Base-by-base conservation (phyloP, 208 protist species). In the Trypanosoma vivax region DNA sequence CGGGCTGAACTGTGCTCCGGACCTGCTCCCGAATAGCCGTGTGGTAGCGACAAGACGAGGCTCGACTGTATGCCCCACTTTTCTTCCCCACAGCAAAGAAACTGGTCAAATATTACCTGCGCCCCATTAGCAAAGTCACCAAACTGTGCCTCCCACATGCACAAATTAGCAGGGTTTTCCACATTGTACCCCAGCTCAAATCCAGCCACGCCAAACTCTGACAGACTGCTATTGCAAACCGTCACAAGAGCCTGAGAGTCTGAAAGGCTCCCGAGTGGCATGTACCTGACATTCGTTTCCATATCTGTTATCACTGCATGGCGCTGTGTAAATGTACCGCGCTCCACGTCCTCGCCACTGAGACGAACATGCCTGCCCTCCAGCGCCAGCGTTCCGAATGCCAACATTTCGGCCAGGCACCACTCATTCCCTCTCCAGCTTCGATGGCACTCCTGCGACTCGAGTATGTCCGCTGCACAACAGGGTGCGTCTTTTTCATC, bases 71-170 rank as follows among this genome's bases (percentile, higher is more conserved):
- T 70, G 30, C 91, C 85, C 97, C 98, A 99, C 79, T 99, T 99
- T 62, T 92, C 73, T 82, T 99, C 98, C 24, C 81, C 78, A 60
- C 61, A 77, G 58, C 65, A 67, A 37, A 97, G 54, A 54, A 95
- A 95, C 79, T 98, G 97, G 78, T 99, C 98, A 67, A 99, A 97
- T 51, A 99, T 98, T 48, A 99, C 94, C 79, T 99, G 97, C 10
- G 97, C 96, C 54, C 94, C 92, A 79, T 99, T 99, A 28, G 95
- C 90, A 62, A 99, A 99, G 77, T 99, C 98, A 60, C 97, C 98
- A 73, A 99, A 99, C 75, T 99, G 98, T 23, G 96, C 97, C 74
- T 99, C 97, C 98, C 98, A 99, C 42, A 99, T 80, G 7, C 97
- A 88, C 19, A 99, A 73, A 23, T 74, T 69, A 48, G 96, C 88